These are phyloP conservation scores for Hypoxylon sp. DNA, from an alignment of 2,329 filamentous ascomycete genomes.

Conservation along the genomic window DNA sequence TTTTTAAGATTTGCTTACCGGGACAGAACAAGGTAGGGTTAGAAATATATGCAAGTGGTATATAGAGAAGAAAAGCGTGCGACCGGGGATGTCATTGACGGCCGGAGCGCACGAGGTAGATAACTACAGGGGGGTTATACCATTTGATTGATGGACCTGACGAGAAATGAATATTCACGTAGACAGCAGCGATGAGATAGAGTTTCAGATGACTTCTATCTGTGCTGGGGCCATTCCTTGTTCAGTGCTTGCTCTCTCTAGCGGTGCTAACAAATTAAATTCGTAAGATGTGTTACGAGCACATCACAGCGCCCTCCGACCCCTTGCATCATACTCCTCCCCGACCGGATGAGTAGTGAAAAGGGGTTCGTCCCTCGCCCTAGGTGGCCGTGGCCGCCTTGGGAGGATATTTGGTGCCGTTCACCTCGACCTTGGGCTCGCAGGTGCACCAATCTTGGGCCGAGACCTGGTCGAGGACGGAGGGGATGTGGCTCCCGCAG, in stretches of 20 bases:
- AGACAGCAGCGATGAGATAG: background rate
- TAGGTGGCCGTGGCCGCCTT: constrained; percentile 53
- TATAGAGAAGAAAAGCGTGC: background rate
- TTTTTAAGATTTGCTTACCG: too few relatives aligned
- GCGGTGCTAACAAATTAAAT: background rate
- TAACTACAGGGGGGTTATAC: too few relatives aligned
- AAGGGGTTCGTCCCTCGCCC: too few relatives aligned
- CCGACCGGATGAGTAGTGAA: background rate
- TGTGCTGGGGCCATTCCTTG: background rate
- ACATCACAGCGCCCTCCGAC: background rate
- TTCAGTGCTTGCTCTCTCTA: too few relatives aligned
- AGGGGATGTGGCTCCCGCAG: constrained; percentile 67
- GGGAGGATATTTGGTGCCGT: constrained; percentile 70
- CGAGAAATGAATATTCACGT: background rate
- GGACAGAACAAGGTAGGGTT: too few relatives aligned
- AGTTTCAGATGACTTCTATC: background rate
- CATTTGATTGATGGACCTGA: background rate
- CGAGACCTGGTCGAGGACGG: constrained; percentile 68
- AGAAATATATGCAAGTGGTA: background rate
- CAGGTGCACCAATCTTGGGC: constrained; percentile 70
- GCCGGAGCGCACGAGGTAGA: too few relatives aligned
- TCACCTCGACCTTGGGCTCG: constrained; percentile 66
- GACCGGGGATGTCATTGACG: background rate
- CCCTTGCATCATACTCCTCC: background rate
- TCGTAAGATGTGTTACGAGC: background rate